Conservation (phyloP, 2,329 filamentous ascomycete species). For the Cladosporium sp. region DNA sequence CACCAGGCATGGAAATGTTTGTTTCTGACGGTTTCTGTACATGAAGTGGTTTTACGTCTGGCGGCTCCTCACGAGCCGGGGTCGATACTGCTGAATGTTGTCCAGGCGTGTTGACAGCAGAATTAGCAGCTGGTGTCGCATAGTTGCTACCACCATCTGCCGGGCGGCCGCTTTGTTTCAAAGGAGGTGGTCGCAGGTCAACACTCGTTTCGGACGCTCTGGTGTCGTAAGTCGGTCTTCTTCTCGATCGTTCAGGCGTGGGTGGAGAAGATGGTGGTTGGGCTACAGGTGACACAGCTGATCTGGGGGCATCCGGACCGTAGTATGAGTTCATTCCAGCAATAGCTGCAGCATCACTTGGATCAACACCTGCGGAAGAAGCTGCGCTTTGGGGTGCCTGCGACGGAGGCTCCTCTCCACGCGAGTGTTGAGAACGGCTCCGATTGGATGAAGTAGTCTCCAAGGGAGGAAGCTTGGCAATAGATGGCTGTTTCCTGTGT, state of each 20-base stretch:
- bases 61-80: slow-evolving; percentile 14
- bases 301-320: slow-evolving; percentile 17
- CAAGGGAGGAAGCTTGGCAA: slow-evolving; percentile 14
- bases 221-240: slow-evolving; percentile 19
- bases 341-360: slow-evolving; percentile 22
- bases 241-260: slow-evolving; percentile 24
- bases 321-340: slow-evolving; percentile 25
- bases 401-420: slow-evolving; percentile 15
- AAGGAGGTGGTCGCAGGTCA: slow-evolving; percentile 29
- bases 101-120: background rate
- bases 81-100: slow-evolving; percentile 1
- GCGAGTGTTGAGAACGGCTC: background rate
- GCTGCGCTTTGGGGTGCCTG: slow-evolving; percentile 17
- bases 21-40: slow-evolving; percentile 19
- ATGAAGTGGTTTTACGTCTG: slow-evolving; percentile 15
- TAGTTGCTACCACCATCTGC: slow-evolving; percentile 14
- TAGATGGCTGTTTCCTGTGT: slow-evolving; percentile 5
- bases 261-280: slow-evolving; percentile 17
- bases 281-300: slow-evolving; percentile 11
- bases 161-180: slow-evolving; percentile 18
- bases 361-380: slow-evolving; percentile 21
- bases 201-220: slow-evolving; percentile 18
- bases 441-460: slow-evolving; percentile 12
- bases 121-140: slow-evolving; percentile 6
- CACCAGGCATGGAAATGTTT: slow-evolving; percentile 16